Conservation (phyloP, 371 early-diverging fungal genomes). For the Lichtheimia hyalospora region DNA sequence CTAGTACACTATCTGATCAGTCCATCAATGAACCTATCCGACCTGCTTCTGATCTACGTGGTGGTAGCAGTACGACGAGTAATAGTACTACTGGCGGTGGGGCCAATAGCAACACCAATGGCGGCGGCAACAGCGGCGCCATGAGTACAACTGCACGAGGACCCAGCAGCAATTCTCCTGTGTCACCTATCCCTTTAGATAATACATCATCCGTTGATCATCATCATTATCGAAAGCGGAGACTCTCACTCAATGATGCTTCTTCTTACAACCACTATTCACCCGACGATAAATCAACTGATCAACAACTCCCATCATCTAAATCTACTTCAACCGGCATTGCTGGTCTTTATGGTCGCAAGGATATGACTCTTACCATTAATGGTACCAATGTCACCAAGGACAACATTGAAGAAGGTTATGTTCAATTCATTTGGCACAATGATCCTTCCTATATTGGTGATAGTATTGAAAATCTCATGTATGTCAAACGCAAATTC, state of each 20-base stretch:
- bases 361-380: constrained; percentile 11
- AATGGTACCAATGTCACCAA: constrained; percentile 38
- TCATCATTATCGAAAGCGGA: neutral
- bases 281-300: neutral
- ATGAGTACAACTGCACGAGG: neutral
- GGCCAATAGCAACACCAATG: too few relatives aligned
- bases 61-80: neutral
- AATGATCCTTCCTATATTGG: constrained; percentile 39
- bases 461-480: constrained; percentile 39
- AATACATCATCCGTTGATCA: neutral
- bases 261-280: too few relatives aligned
- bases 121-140: neutral
- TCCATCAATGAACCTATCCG: neutral
- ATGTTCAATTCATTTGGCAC: constrained; percentile 42
- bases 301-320: neutral
- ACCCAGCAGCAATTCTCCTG: too few relatives aligned
- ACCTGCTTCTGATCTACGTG: neutral
- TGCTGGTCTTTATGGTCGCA: neutral
- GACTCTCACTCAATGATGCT: too few relatives aligned
- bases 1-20: constrained; percentile 8
- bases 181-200: too few relatives aligned
- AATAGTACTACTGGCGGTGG: too few relatives aligned
- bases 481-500: constrained; percentile 46
- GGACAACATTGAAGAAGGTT: constrained; percentile 43
- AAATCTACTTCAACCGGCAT: neutral